Conservation (phyloP, 331 rosid genomes). For the Spiraea crenata region DNA sequence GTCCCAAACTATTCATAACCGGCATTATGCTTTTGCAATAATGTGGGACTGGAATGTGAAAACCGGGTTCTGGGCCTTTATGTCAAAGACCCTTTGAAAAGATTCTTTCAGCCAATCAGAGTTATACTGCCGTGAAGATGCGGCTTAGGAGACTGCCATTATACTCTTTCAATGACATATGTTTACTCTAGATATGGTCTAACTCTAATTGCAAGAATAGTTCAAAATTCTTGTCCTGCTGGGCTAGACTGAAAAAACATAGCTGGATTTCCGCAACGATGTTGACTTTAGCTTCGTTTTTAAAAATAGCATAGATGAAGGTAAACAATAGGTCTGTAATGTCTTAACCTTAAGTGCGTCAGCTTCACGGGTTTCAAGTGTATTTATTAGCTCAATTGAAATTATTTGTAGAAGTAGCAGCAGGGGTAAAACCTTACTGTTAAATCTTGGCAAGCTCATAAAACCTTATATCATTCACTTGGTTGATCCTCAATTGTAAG, state of each 20-base stretch:
- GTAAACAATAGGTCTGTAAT: neutral
- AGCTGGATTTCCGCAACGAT: neutral
- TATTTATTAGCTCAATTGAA: slow-evolving; percentile 3
- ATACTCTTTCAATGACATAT: neutral
- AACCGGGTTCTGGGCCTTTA: too few relatives aligned
- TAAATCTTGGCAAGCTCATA: slow-evolving; percentile 9
- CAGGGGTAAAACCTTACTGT: neutral
- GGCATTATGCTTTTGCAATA: too few relatives aligned
- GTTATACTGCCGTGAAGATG: too few relatives aligned
- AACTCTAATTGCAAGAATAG: neutral
- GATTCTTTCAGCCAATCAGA: too few relatives aligned
- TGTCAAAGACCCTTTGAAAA: too few relatives aligned
- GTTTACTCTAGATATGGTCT: neutral
- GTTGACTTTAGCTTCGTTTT: neutral
- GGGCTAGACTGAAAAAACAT: neutral
- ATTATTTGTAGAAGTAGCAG: neutral
- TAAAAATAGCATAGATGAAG: neutral
- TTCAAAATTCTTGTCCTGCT: neutral
- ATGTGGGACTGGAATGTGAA: too few relatives aligned
- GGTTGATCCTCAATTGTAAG: slow-evolving; percentile 9
- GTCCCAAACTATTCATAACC: too few relatives aligned
- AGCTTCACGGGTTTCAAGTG: neutral
- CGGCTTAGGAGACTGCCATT: too few relatives aligned
- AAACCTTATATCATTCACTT: neutral
- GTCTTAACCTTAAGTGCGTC: slow-evolving; percentile 6